Base-by-base conservation (phyloP, 1,284 basidiomycete genomes). In the Malassezia dermatis region DNA sequence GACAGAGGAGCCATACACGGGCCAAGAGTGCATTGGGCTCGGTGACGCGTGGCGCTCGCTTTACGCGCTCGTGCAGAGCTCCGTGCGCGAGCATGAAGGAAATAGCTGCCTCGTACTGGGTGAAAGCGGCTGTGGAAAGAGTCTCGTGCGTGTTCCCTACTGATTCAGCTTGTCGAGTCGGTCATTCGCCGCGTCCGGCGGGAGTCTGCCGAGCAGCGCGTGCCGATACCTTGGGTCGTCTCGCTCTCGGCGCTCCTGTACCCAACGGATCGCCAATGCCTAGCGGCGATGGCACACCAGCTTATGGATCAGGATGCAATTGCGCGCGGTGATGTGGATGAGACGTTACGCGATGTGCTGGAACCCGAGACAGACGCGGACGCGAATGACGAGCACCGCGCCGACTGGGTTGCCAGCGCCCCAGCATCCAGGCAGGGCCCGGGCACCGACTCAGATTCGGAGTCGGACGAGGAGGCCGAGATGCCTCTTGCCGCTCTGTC, bases 281-380 rank as follows among this genome's bases (percentile, higher is more conserved):
- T 74, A 56, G 59, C 67, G 17, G 69, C 66, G 45, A 65, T 74
- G 59, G 70, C 68, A 7, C 59, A 61, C 31, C 70, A 74, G 46
- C 61, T 74, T 11, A 62, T 73, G 30, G 31, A 59, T 4, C 61
- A 63, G 39, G 71, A 69, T 15, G 71, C 70, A 0, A 61, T 74
- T 21, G 44, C 23, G 27, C 54, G 15, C 8, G 27, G 41, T 12
- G 41, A 24, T 24, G 52, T 41, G 11, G 59, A 58, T 10, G 60
- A 59, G 1, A 39, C 27, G 5, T 15, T 48, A 12, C 31, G 23
- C n/a, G 23, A 39, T 39, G 30, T 48, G 17, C 23, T 49, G 13
- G 48, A 39, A 7, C 39, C 40, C 4, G 34, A 45, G 41, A 46
- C 23, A 3, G 34, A 51, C 10, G 31, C 35, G 19, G 37, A 57